Evolutionary conservation across 768 basidiomycete genomes (phyloP).

Genomic region (Lyophyllum atratum): DNA sequence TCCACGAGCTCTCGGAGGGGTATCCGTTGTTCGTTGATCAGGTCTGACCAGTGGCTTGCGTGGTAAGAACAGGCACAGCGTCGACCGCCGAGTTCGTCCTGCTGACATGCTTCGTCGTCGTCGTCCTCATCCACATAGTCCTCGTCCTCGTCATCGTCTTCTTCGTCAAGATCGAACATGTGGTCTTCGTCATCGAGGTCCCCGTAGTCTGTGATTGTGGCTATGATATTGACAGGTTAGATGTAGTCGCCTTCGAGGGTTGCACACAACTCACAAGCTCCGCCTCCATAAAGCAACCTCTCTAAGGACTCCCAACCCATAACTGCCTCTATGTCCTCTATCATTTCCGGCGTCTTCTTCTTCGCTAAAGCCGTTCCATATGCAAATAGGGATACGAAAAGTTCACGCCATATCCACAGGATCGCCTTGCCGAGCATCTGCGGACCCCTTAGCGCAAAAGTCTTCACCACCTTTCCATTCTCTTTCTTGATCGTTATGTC

Average conservation of each 20-base stretch:
- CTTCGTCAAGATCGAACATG: constrained; percentile 15
- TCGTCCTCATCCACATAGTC: constrained; percentile 22
- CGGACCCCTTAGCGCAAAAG: constrained; percentile 50
- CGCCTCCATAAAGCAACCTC: constrained; percentile 56
- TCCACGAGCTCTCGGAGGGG: constrained; percentile 48
- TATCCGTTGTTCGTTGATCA: constrained; percentile 39
- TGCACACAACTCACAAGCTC: constrained; percentile 41
- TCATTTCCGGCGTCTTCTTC: constrained; percentile 48
- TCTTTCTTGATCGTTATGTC: constrained; percentile 46
- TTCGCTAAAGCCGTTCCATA: constrained; percentile 26
- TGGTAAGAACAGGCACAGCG: constrained; percentile 36
- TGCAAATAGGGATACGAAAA: constrained; percentile 58
- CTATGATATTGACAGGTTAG: no score
- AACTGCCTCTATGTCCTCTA: constrained; percentile 55
- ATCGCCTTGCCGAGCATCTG: constrained; percentile 45
- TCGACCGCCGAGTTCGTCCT: constrained; percentile 34
- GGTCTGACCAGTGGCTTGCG: constrained; percentile 53
- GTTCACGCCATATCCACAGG: constrained; percentile 72
- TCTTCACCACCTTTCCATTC: constrained; percentile 44
- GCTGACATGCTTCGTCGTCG: constrained; percentile 23
- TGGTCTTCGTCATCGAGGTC: constrained; percentile 15
- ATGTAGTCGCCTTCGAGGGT: constrained; percentile 2
- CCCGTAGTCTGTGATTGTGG: constrained; percentile 1
- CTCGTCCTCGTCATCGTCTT: constrained; percentile 26
- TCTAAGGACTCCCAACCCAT: constrained; percentile 55